phyloP scores from a whole-genome alignment of 1,284 basidiomycete species.

The Cutaneotrichosporon dermatis region DNA sequence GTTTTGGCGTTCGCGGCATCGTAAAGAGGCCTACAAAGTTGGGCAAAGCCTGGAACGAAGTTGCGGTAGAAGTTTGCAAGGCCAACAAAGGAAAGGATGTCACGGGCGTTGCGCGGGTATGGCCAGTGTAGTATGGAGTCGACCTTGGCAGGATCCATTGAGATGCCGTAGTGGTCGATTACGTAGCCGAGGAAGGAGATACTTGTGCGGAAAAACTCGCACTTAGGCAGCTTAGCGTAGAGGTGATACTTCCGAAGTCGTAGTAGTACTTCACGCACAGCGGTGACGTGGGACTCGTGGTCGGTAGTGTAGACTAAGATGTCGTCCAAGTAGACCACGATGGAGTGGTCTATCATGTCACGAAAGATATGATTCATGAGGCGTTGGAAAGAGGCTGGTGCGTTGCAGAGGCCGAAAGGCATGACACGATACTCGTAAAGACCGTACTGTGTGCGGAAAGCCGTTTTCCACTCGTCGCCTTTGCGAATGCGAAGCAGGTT shows the following conservation, averaged over 20 bases:
- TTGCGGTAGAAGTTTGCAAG: constrained; percentile 50
- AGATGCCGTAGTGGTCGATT: constrained; percentile 39
- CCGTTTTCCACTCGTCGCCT: constrained; percentile 46
- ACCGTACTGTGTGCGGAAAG: constrained; percentile 44
- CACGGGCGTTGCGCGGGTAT: constrained; percentile 35
- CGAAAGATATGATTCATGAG: constrained; percentile 34
- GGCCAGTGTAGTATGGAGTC: constrained; percentile 49
- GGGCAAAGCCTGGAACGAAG: constrained; percentile 50
- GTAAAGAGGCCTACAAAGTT: constrained; percentile 37
- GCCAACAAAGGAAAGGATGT: constrained; percentile 48
- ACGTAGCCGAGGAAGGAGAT: constrained; percentile 51
- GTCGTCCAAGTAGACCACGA: constrained; percentile 46
- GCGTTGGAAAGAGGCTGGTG: constrained; percentile 47
- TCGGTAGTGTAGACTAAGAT: constrained; percentile 48
- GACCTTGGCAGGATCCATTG: constrained; percentile 52
- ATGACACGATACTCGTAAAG: constrained; percentile 49
- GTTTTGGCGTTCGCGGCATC: constrained; percentile 18
- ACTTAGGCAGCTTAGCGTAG: constrained; percentile 49
- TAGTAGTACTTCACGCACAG: constrained; percentile 41
- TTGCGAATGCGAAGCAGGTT: constrained; percentile 34
- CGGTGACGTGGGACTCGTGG: constrained; percentile 45
- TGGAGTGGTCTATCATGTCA: constrained; percentile 29
- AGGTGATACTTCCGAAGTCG: constrained; percentile 40
- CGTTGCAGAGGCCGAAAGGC: constrained; percentile 51
- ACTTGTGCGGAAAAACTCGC: constrained; percentile 33